Evolutionary conservation across 345 rosid species (phyloP), one percentile per base, ranked within the genome.

Genomic region (Eucalyptus marginata): DNA sequence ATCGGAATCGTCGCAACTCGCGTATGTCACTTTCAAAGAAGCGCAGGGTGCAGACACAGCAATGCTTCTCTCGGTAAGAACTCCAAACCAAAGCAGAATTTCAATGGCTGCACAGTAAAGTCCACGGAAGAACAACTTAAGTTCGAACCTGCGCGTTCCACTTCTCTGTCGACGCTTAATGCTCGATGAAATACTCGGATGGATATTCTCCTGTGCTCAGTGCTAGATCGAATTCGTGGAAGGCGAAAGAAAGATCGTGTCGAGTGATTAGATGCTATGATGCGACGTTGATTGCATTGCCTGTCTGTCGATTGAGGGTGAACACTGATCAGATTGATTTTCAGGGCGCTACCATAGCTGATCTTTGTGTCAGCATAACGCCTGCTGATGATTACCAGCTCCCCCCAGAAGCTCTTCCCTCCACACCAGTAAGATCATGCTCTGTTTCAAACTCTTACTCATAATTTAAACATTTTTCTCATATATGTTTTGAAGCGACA

Each of bases 1-100:
- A 89, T 89, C 89, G 22, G 92, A 91, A 36, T 89, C 88, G 68
- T 88, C 94, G 62, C 94, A 93, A 88, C 83, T 92, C 54, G 94
- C 92, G 29, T 92, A 88, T 33, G 93, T 94, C 87, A 93, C 93
- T 85, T 93, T 93, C 90, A 91, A 93, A 89, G 91, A 91, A 13
- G 29, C 86, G 29, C 93, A 91, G 88, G 94, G 90, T 49, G 95
- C 95, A 33, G 96, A 94, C 62, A 94, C 93, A 8, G 96, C 96
- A 22, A 84, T 90, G 36, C 94, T 94, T 31, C 92, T 93, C 47
- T 91, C 95, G n/a, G 96, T 94, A 89, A n/a, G 93, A 89, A 12
- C 8, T 25, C 51, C 12, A 71, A 25, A 43, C 40, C 24, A 1
- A 49, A 66, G 58, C 16, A 46, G 10, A 25, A 87, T 68, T 20